Base-by-base conservation (phyloP, 192 early-diverging fungal species). In the Backusella psychrophila region DNA sequence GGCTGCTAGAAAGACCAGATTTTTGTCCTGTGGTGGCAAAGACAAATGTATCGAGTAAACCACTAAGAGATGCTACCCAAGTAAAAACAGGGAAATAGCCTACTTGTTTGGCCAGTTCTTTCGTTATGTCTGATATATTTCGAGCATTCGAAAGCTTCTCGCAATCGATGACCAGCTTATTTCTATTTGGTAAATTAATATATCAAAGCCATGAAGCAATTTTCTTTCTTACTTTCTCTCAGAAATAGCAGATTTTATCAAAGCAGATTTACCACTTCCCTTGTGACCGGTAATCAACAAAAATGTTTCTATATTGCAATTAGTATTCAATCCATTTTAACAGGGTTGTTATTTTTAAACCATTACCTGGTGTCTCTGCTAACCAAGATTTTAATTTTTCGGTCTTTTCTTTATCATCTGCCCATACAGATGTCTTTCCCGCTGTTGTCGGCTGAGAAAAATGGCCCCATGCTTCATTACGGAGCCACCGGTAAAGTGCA, bases 81-180 rank as follows among this genome's bases (percentile, higher is more conserved):
- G 92, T 94, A 80, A 99, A 96, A 39, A 96, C 83, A 4, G 98
- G 98, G 81, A 95, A 94, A 85, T 95, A 98, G 6, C 94, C 94
- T 21, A 98, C 88, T 84, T 98, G 95, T 33, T 86, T 86, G 0
- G 96, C 95, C 75, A 99, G 82, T 12, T 80, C 80, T 21, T 89
- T 88, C 70, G 97, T 87, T 81, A 96, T 78, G 56, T 94, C 90
- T 59, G 92, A 84, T 63, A 93, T 91, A 72, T 87, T 91, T 41
- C 89, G 87, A 39, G 92, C 87, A 69, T 89, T 90, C 0, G 89
- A 91, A 66, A 99, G 83, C 35, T 91, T 90, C 72, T 94, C 90
- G 69, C 93, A 93, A 59, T 95, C 85, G 67, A 99, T 94, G 19
- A 91, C 79, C 6, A 99, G 66, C 75, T 94, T 93, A 86, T 87